phyloP scores from a whole-genome alignment of 306 rosid genomes.

The Crotalaria pallida region DNA sequence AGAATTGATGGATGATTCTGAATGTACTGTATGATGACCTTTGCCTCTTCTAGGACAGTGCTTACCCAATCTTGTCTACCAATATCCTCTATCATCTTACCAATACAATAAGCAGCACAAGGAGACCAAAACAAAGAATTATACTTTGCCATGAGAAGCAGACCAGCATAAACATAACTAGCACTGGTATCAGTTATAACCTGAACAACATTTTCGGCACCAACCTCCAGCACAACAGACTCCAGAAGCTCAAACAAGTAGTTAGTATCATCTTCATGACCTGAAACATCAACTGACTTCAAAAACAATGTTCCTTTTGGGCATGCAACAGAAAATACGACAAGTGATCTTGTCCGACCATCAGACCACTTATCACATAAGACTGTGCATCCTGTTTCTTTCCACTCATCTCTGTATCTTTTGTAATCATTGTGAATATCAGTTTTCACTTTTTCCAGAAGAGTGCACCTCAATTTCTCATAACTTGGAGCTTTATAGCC shows the following conservation, averaged over 20 bases:
- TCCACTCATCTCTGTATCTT: slow-evolving; percentile 61
- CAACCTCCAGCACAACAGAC: slow-evolving; percentile 54
- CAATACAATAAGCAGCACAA: slow-evolving; percentile 55
- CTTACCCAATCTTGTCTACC: slow-evolving; percentile 58
- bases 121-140: slow-evolving; percentile 74
- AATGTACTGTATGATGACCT: slow-evolving; percentile 44
- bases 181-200: slow-evolving; percentile 54
- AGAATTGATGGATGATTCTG: slow-evolving; percentile 50
- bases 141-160: slow-evolving; percentile 59
- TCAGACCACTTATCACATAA: slow-evolving; percentile 59
- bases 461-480: slow-evolving; percentile 49
- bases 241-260: slow-evolving; percentile 57
- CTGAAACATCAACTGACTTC: slow-evolving; percentile 55
- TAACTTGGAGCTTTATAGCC: slow-evolving; percentile 72
- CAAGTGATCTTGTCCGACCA: slow-evolving; percentile 39
- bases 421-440: slow-evolving; percentile 41
- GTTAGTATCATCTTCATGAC: slow-evolving; percentile 44
- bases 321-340: slow-evolving; percentile 52
- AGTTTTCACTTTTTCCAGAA: slow-evolving; percentile 54
- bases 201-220: slow-evolving; percentile 71
- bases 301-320: slow-evolving; percentile 50
- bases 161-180: slow-evolving; percentile 50
- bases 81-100: slow-evolving; percentile 64
- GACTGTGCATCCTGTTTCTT: slow-evolving; percentile 64
- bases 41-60: slow-evolving; percentile 56